phyloP scores from a whole-genome alignment of 352 stramenopile species.

The Globisporangium spiculum region DNA sequence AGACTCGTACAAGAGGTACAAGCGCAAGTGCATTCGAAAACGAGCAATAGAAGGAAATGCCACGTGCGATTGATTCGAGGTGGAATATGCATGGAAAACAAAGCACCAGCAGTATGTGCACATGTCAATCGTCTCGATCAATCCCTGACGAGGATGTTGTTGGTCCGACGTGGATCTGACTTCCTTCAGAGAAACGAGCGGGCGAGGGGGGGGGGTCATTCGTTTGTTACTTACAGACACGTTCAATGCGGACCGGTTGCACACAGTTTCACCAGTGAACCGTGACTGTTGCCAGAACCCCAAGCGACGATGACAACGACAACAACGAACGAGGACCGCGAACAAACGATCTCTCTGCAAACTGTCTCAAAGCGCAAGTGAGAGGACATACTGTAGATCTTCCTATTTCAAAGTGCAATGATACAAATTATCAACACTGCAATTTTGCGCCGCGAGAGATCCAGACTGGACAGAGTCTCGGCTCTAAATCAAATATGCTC shows the following conservation, averaged over 20 bases:
- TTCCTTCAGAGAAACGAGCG: not conserved
- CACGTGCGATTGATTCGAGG: not conserved
- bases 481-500: not conserved
- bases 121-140: not conserved
- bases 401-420: not conserved
- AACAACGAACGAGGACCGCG: not conserved
- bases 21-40: not conserved
- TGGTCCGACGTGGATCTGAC: not conserved
- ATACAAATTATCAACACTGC: not conserved
- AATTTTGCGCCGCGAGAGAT: not conserved
- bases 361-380: not conserved
- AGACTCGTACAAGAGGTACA: too few relatives aligned
- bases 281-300: not conserved
- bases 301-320: not conserved
- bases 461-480: not conserved
- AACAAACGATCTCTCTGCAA: not conserved
- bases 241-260: not conserved
- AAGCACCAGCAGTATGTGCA: too few relatives aligned
- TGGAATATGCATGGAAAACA: too few relatives aligned
- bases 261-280: not conserved
- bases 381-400: too few relatives aligned
- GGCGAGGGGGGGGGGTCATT: too few relatives aligned
- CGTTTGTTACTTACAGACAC: not conserved
- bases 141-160: not conserved
- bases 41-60: not conserved